Evolutionary conservation across 306 rosid genomes (phyloP).

Genomic region (Betula pendula): DNA sequence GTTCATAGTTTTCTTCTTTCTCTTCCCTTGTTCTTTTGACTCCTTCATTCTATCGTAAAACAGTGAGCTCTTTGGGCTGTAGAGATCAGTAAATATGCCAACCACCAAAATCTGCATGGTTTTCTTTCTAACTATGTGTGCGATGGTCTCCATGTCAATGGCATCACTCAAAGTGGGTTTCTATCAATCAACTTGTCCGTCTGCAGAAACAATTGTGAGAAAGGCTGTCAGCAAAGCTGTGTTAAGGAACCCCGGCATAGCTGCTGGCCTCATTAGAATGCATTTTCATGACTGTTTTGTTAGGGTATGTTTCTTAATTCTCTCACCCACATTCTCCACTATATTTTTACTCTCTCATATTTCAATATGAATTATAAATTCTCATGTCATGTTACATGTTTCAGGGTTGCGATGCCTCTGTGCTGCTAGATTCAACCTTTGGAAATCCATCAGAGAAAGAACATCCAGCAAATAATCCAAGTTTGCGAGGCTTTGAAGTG

Average conservation of each 20-base stretch:
- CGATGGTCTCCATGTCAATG: constrained; percentile 6
- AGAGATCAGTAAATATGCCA: not conserved
- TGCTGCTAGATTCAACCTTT: constrained; percentile 34
- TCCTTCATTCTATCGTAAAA: not conserved
- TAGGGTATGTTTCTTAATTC: constrained; percentile 25
- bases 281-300: constrained; percentile 52
- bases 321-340: too few relatives aligned
- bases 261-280: constrained; percentile 43
- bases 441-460: constrained; percentile 36
- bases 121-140: constrained; percentile 1
- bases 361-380: too few relatives aligned
- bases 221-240: constrained; percentile 32
- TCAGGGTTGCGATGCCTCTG: constrained; percentile 45
- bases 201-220: constrained; percentile 32
- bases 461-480: constrained; percentile 34
- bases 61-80: not conserved
- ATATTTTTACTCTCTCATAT: too few relatives aligned
- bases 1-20: not conserved
- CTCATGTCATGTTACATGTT: not conserved
- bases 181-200: constrained; percentile 31
- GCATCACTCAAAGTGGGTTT: constrained; percentile 32
- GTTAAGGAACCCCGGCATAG: constrained; percentile 33
- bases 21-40: not conserved
- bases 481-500: constrained; percentile 43
- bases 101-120: constrained; percentile 2